Evolutionary conservation across 441 rosid genomes (phyloP).

Genomic region (Jatropha multifida): DNA sequence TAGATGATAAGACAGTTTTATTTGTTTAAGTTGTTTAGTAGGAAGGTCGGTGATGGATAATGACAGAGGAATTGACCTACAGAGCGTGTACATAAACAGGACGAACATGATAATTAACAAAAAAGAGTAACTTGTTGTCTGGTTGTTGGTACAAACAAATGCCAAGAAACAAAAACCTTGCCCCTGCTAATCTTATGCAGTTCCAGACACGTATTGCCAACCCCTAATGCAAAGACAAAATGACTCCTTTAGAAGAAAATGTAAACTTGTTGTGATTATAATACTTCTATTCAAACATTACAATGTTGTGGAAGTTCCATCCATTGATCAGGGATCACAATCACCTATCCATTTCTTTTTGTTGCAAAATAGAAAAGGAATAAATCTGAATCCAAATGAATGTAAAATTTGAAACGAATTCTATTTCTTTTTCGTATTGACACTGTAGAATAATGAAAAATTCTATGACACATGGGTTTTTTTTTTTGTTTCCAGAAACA

Average conservation of each 20-base stretch:
- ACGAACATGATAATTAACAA: not conserved
- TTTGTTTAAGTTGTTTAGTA: not conserved
- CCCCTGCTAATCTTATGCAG: not conserved
- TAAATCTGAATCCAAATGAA: not conserved
- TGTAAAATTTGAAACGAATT: not conserved
- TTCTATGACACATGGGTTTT: slow-evolving; percentile 14
- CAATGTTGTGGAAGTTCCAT: not conserved
- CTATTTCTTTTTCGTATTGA: slow-evolving; percentile 21
- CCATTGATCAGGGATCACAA: not conserved
- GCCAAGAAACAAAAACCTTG: not conserved
- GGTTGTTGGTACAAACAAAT: not conserved
- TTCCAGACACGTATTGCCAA: not conserved
- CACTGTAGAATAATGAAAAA: slow-evolving; percentile 32
- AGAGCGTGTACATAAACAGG: too few relatives aligned
- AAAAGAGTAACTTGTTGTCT: not conserved
- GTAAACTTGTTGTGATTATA: not conserved
- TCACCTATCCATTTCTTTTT: not conserved
- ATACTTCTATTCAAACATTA: not conserved
- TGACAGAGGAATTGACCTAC: not conserved
- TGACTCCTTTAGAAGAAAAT: not conserved
- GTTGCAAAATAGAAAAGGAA: not conserved
- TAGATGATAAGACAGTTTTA: not conserved
- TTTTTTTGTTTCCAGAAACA: slow-evolving; percentile 3
- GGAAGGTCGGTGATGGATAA: not conserved
- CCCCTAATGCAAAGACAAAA: not conserved